Evolutionary conservation across 192 early-diverging fungal genomes (phyloP).

Genomic region (Coemansia sp.): DNA sequence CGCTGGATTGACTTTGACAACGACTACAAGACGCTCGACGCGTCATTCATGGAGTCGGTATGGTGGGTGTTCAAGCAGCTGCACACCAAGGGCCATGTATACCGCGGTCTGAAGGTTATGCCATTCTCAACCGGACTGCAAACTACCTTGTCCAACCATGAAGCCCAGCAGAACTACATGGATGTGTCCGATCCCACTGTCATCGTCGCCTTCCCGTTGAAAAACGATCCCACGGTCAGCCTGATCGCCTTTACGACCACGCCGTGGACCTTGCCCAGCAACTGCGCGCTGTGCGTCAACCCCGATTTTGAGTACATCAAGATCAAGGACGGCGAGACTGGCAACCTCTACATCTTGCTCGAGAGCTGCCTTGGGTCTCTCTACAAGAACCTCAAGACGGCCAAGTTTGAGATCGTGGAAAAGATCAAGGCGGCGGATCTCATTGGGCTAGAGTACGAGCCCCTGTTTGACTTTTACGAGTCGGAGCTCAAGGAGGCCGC

Average conservation of each 20-base stretch:
- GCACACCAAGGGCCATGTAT: constrained; percentile 92
- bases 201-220: constrained; percentile 91
- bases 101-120: constrained; percentile 92
- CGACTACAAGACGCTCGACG: constrained; percentile 98
- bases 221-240: constrained; percentile 71
- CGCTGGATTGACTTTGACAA: constrained; percentile 99
- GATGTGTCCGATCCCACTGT: constrained; percentile 95
- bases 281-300: constrained; percentile 91
- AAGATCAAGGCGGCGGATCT: constrained; percentile 76
- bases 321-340: constrained; percentile 85
- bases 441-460: constrained; percentile 86
- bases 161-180: constrained; percentile 95
- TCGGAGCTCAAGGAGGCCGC: constrained; percentile 72
- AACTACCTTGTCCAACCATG: constrained; percentile 97
- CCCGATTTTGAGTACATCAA: constrained; percentile 94
- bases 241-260: constrained; percentile 99
- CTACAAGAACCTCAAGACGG: constrained; percentile 95
- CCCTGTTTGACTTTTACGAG: constrained; percentile 85
- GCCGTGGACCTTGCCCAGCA: constrained; percentile 97
- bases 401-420: constrained; percentile 84
- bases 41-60: constrained; percentile 96
- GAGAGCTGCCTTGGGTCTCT: constrained; percentile 81
- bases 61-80: constrained; percentile 99
- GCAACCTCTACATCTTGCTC: constrained; percentile 81
- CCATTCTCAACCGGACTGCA: constrained; percentile 91